A percentile compares a stretch with the other conserved stretches of the same genome.
Conservation (phyloP, 306 rosid genomes). For the Gillenia trifoliata region DNA sequence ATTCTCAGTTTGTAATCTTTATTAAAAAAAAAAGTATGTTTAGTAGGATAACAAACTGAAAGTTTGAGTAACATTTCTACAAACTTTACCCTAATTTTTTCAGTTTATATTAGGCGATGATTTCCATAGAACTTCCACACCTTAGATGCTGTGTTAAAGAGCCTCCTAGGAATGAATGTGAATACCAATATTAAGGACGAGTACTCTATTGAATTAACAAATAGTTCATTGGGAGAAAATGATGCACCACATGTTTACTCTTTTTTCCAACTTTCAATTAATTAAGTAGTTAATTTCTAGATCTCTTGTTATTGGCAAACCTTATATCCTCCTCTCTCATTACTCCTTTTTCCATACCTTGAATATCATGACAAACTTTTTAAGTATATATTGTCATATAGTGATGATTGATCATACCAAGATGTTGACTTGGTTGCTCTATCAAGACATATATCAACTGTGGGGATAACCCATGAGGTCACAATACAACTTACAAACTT, state of each 20-base stretch:
- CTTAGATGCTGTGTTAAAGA: neutral
- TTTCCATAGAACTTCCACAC: neutral
- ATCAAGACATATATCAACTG: constrained; percentile 17
- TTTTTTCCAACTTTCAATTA: neutral
- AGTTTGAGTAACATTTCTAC: too few relatives aligned
- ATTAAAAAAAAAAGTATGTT: too few relatives aligned
- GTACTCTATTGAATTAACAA: neutral
- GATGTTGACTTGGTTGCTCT: constrained; percentile 4
- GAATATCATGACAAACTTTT: neutral
- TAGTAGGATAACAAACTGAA: too few relatives aligned
- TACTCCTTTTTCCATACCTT: neutral
- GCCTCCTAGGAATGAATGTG: neutral
- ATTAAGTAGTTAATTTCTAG: neutral
- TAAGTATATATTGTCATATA: constrained; percentile 1
- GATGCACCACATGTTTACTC: neutral
- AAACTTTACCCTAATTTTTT: neutral
- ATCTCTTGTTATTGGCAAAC: neutral
- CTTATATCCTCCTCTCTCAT: neutral
- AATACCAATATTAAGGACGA: neutral
- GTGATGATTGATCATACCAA: constrained; percentile 12
- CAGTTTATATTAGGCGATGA: neutral
- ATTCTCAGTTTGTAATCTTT: neutral
- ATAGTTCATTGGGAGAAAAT: neutral
- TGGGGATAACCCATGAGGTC: constrained; percentile 23
- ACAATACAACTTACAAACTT: constrained; percentile 1